phyloP scores from a whole-genome alignment of 1,284 basidiomycete species.

The Stereum hirsutum region DNA sequence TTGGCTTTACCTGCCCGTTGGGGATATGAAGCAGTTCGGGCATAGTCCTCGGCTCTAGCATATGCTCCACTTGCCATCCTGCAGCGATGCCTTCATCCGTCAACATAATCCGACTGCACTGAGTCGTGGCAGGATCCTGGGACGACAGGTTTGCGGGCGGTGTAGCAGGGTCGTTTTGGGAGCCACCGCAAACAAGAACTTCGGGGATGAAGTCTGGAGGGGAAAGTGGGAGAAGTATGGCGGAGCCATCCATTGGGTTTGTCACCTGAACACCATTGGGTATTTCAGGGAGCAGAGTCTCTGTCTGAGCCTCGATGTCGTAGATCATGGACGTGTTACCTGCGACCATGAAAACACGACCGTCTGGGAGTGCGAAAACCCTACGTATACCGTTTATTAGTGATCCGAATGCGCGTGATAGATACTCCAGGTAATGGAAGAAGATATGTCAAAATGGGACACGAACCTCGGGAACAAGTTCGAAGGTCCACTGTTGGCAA shows the following conservation, averaged over 20 bases:
- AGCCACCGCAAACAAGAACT: slow-evolving; percentile 74
- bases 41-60: slow-evolving; percentile 72
- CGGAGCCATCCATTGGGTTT: slow-evolving; percentile 75
- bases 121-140: slow-evolving; percentile 59
- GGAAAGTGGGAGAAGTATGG: slow-evolving; percentile 60
- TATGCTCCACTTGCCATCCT: slow-evolving; percentile 69
- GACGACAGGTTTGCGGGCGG: slow-evolving; percentile 58
- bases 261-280: slow-evolving; percentile 80
- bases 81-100: slow-evolving; percentile 52
- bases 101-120: slow-evolving; percentile 65
- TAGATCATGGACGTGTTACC: slow-evolving; percentile 78
- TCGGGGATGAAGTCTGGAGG: slow-evolving; percentile 55
- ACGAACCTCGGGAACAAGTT: slow-evolving; percentile 88
- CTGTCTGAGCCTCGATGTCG: slow-evolving; percentile 59
- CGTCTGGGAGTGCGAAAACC: slow-evolving; percentile 65
- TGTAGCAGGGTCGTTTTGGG: slow-evolving; percentile 52
- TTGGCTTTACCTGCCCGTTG: no score
- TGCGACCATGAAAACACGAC: slow-evolving; percentile 71
- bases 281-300: slow-evolving; percentile 55
- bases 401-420: no score
- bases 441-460: no score
- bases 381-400: no score
- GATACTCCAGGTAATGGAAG: no score
- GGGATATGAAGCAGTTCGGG: slow-evolving; percentile 72
- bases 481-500: slow-evolving; percentile 64